phyloP scores from a whole-genome alignment of 805 yeast species.

The Kuraishia borneana region DNA sequence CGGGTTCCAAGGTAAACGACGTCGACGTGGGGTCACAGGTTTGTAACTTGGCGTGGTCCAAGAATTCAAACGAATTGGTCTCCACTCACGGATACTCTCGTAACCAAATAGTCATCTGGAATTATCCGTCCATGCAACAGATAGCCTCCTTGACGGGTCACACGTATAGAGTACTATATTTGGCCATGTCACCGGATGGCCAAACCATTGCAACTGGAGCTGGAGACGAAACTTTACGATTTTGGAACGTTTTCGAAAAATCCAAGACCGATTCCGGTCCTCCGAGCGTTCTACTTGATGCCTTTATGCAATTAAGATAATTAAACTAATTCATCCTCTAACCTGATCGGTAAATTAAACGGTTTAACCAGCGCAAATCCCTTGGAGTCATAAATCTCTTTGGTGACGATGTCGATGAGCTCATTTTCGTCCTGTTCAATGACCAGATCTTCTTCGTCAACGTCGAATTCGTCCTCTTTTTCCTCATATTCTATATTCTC shows the following conservation, averaged over 20 bases:
- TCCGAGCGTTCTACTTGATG: constrained; percentile 56
- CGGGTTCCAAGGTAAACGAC: constrained; percentile 62
- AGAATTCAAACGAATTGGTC: constrained; percentile 83
- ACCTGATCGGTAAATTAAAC: constrained; percentile 49
- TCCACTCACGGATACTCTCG: constrained; percentile 92
- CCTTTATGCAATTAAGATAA: constrained; percentile 63
- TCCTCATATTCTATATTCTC: constrained; percentile 85
- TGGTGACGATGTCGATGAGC: constrained; percentile 52
- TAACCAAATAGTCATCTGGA: constrained; percentile 89
- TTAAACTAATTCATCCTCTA: constrained; percentile 4
- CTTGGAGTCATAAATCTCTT: constrained; percentile 59
- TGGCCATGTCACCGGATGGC: constrained; percentile 91
- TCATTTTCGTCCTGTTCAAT: constrained; percentile 52
- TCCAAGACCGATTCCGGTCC: constrained; percentile 46
- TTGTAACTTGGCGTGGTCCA: constrained; percentile 89
- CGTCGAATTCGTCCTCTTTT: constrained; percentile 85
- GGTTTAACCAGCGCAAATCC: constrained; percentile 48
- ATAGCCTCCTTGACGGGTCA: constrained; percentile 92
- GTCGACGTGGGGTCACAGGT: constrained; percentile 96
- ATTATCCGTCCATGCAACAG: constrained; percentile 85
- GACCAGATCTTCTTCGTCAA: constrained; percentile 56
- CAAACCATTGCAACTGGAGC: constrained; percentile 97
- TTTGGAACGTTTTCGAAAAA: constrained; percentile 92
- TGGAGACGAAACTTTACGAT: constrained; percentile 91
- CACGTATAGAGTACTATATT: constrained; percentile 80